Conservation (phyloP, 1,284 basidiomycete species). For the Leccinum cinnamomeum region DNA sequence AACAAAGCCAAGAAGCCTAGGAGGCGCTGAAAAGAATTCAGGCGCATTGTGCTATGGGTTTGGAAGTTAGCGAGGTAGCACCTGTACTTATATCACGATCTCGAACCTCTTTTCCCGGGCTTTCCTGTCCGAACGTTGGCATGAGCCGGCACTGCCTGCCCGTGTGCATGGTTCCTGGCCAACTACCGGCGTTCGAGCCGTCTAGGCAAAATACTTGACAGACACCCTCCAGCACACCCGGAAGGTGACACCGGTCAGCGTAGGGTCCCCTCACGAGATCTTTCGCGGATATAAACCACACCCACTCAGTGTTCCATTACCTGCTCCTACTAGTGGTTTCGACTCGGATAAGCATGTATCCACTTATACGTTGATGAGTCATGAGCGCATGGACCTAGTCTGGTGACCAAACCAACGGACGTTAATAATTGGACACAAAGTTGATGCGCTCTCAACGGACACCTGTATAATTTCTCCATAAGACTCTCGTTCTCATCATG, state of each 20-base stretch:
- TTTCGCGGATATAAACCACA: neutral
- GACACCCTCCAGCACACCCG: no score
- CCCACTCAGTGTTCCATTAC: neutral
- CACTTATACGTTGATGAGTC: neutral
- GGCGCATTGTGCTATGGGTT: no score
- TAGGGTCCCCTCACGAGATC: neutral
- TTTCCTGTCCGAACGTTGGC: neutral
- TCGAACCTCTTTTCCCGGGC: neutral
- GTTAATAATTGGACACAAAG: neutral
- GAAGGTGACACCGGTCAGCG: no score
- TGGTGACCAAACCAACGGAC: neutral
- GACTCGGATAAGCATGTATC: neutral
- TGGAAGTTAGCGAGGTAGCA: neutral
- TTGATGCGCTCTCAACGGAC: neutral
- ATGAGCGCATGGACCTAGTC: no score
- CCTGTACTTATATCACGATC: neutral
- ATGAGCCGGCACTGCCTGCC: neutral
- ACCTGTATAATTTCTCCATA: neutral
- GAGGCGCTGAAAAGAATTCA: slow-evolving; percentile 1
- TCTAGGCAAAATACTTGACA: neutral
- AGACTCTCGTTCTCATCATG: neutral
- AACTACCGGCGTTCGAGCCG: neutral
- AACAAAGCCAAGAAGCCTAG: slow-evolving; percentile 9
- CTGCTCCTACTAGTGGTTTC: neutral
- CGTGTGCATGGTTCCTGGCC: neutral